Base-by-base conservation (phyloP, 805 yeast species). In the Hanseniaspora taiwanica region DNA sequence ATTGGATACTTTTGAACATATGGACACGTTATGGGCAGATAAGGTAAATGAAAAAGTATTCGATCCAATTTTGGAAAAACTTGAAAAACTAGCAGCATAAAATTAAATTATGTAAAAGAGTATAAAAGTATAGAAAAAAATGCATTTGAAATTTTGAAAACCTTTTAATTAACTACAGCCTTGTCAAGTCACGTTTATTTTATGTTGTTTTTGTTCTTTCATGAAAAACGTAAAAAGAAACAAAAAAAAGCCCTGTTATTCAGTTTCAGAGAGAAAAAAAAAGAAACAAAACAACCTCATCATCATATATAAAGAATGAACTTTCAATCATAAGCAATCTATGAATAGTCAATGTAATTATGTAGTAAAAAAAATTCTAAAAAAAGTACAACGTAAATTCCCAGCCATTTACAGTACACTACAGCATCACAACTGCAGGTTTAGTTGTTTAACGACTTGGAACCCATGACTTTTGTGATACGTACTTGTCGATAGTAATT, bases 1-100 rank as follows among this genome's bases (percentile, higher is more conserved):
- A 0, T 66, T 80, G 0, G 63, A 59, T 0, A 62, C 60, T 7
- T 81, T 81, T 53, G 94, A 83, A 55, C 94, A 83, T 54, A 68
- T 83, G 64, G 94, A 83, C 51, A 72, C 82, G 33, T 51, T 83
- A 10, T 83, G 94, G 94, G 87, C 83, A 3, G 50, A 62, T 2
- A 75, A 78, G 42, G 83, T 76, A 4, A 65, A 55, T 6, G 46
- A 50, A 12, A 44, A 40, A 10, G 70, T 66, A 0, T 62, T 69
- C 32, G 19, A 27, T 1, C 57, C 54, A 2, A 69, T 74, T 42
- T 66, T 80, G 72, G 68, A 68, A 42, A 60, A 60, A 32, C 51
- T 73, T 10, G 66, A 72, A 62, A 72, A 72, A 40, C n/a, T n/a
- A n/a, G n/a, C n/a, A n/a, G n/a, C n/a, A n/a, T n/a, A n/a, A n/a